These are phyloP conservation scores for Debaryomyces tyrocola DNA, from an alignment of 805 yeast species.

Conservation along the genomic window DNA sequence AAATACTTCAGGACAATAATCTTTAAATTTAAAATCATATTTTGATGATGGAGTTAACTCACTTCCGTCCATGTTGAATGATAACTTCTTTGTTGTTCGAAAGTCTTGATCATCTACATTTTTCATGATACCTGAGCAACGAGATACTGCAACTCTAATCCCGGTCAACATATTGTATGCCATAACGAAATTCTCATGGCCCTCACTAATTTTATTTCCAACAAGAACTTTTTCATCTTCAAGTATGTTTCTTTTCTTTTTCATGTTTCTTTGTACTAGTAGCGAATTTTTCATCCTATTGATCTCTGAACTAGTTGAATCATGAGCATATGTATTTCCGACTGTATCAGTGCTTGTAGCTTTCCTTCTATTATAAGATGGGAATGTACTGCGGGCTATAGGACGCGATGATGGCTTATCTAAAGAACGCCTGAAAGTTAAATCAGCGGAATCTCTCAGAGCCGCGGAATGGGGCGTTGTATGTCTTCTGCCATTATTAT, in stretches of 20 bases:
- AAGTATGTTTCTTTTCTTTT: conserved; percentile 37
- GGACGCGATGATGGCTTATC: conserved; percentile 4
- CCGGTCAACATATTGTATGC: conserved; percentile 98
- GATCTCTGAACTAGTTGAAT: conserved; percentile 41
- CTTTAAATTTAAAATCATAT: conserved; percentile 95
- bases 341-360: background rate
- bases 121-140: conserved; percentile 84
- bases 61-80: conserved; percentile 84
- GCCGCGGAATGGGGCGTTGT: conserved; percentile 11
- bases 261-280: conserved; percentile 41
- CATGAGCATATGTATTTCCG: conserved; percentile 8
- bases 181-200: conserved; percentile 88
- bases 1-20: conserved; percentile 92
- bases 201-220: conserved; percentile 85
- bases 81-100: conserved; percentile 67
- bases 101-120: conserved; percentile 74
- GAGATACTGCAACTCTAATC: conserved; percentile 89
- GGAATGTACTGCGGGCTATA: conserved; percentile 17
- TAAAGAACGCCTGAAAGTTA: conserved; percentile 2
- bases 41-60: conserved; percentile 91
- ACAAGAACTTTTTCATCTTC: conserved; percentile 63
- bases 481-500: conserved; percentile 11
- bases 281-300: conserved; percentile 52
- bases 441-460: background rate
- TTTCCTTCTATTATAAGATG: conserved; percentile 10